A percentile compares a stretch with the other conserved stretches of the same genome.
phyloP scores from a whole-genome alignment of 495 filamentous ascomycete species.

The Sporormia fimetaria region DNA sequence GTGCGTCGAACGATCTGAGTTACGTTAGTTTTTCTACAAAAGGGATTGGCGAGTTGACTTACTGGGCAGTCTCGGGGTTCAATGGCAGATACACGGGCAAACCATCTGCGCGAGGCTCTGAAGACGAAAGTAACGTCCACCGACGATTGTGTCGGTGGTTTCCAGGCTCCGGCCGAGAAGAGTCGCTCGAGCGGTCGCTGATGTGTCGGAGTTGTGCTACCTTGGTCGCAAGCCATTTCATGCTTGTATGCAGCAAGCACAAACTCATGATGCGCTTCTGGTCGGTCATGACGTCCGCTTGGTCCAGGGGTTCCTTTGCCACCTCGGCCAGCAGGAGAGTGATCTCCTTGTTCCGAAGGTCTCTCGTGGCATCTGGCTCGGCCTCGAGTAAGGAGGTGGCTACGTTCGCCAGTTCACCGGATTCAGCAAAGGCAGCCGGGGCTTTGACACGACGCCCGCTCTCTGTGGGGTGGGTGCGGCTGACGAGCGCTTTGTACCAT shows the following conservation, averaged over 20 bases:
- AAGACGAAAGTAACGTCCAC: constrained; percentile 63
- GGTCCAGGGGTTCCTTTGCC: constrained; percentile 50
- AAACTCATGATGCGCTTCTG: constrained; percentile 71
- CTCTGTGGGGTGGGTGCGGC: constrained; percentile 40
- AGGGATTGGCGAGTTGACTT: constrained; percentile 30
- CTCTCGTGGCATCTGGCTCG: constrained; percentile 26
- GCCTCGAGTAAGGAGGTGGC: constrained; percentile 51
- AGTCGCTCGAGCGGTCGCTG: constrained; percentile 37
- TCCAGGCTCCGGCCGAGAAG: constrained; percentile 33
- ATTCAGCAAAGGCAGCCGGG: constrained; percentile 58
- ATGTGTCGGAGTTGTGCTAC: constrained; percentile 65
- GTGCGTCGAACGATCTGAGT: constrained; percentile 68
- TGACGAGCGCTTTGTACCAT: constrained; percentile 56
- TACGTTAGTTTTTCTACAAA: not conserved
- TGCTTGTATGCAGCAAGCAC: constrained; percentile 86
- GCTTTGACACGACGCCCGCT: constrained; percentile 49
- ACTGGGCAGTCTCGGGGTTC: constrained; percentile 70
- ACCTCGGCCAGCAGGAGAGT: constrained; percentile 53
- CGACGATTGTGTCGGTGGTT: constrained; percentile 43
- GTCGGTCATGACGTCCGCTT: constrained; percentile 78
- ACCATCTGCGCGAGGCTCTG: constrained; percentile 46
- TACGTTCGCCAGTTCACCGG: constrained; percentile 54
- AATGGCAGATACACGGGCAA: constrained; percentile 77
- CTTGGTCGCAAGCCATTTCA: constrained; percentile 90
- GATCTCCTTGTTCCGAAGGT: constrained; percentile 44